Evolutionary conservation across 1,284 basidiomycete species (phyloP).

Genomic region (Moniliella sp.): DNA sequence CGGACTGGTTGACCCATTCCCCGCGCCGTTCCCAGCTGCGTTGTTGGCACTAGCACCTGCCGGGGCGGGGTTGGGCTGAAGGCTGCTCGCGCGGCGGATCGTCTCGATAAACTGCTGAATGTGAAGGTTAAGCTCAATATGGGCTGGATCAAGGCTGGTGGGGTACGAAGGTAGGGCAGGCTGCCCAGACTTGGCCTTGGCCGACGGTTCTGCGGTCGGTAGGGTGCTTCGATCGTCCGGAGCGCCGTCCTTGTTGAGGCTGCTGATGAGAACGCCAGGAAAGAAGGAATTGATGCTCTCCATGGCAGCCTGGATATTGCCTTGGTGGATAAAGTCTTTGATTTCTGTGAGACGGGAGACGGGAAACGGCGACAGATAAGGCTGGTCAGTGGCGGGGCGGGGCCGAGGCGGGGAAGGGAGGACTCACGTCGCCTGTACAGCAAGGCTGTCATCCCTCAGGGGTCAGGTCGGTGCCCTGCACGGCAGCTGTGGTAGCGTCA

Average conservation of each 20-base stretch:
- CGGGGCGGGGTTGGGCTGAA: too few species aligned
- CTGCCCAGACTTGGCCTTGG: neutral
- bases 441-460: too few species aligned
- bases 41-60: too few species aligned
- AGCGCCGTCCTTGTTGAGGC: neutral
- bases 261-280: constrained; percentile 14
- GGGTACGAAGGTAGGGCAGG: constrained; percentile 12
- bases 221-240: neutral
- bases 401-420: too few species aligned
- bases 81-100: constrained; percentile 45
- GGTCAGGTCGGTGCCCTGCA: too few species aligned
- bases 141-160: constrained; percentile 43
- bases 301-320: constrained; percentile 49
- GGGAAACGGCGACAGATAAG: too few species aligned
- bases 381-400: too few species aligned
- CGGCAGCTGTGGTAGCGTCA: too few species aligned
- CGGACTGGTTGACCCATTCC: too few species aligned
- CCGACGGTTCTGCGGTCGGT: neutral
- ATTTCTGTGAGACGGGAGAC: constrained; percentile 41
- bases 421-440: too few species aligned
- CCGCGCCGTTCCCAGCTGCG: too few species aligned
- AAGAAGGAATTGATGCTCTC: constrained; percentile 42
- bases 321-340: constrained; percentile 45
- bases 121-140: constrained; percentile 57
- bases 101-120: constrained; percentile 62